These are phyloP conservation scores for Senecio squalidus DNA, from an alignment of 140 eudicot species.

Conservation along the genomic window DNA sequence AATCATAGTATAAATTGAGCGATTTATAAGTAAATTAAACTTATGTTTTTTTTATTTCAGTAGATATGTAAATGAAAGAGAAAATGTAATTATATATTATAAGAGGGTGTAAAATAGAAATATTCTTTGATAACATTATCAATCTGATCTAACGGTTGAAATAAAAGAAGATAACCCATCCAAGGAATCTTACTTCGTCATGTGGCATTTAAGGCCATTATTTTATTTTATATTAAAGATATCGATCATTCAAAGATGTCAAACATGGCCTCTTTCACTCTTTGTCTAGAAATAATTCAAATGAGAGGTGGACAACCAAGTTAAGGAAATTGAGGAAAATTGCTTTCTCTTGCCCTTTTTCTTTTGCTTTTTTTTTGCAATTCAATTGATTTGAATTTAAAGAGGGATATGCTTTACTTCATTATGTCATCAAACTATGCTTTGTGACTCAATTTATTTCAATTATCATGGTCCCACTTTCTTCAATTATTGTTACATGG, in stretches of 20 bases:
- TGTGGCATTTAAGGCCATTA: no score
- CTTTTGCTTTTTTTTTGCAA: conserved; percentile 21
- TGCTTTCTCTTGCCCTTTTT: conserved; percentile 24
- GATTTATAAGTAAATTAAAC: no score
- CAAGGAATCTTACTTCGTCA: no score
- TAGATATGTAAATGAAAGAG: no score
- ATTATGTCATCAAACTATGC: conserved; percentile 29
- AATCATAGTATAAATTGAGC: no score
- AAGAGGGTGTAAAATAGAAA: no score
- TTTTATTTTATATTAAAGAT: no score
- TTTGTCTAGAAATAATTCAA: conserved; percentile 11
- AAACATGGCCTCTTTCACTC: conserved; percentile 6
- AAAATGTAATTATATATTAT: no score
- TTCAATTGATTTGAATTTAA: conserved; percentile 21
- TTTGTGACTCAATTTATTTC: conserved; percentile 16
- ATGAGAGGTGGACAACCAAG: conserved; percentile 29
- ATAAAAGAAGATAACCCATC: no score
- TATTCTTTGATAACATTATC: no score
- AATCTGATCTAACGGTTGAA: no score
- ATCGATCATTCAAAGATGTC: neutral
- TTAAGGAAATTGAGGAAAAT: conserved; percentile 29
- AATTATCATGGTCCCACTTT: conserved; percentile 18
- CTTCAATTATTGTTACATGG: conserved; percentile 17
- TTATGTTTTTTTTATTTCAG: no score
- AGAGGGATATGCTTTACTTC: conserved; percentile 31